phyloP scores from a whole-genome alignment of 345 rosid genomes.

The Salix brachista region DNA sequence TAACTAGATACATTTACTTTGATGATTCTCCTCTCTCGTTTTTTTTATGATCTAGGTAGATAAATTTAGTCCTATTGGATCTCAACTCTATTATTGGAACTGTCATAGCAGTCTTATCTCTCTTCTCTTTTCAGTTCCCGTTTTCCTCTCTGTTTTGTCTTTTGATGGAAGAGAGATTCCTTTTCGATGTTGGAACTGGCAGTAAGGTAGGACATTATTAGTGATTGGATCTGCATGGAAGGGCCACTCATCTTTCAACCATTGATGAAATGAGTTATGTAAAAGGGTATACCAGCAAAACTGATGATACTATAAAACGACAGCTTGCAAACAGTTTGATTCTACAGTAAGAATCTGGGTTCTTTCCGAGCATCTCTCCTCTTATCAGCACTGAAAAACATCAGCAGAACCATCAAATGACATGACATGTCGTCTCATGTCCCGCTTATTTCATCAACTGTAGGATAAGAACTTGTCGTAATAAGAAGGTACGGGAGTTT shows the following conservation, averaged over 20 bases:
- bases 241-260: conserved; percentile 23
- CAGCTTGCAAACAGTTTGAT: neutral
- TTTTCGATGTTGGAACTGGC: conserved; percentile 30
- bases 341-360: conserved; percentile 8
- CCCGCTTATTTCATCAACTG: neutral
- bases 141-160: conserved; percentile 37
- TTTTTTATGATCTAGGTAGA: neutral
- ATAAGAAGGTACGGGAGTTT: neutral
- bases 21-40: neutral
- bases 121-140: conserved; percentile 14
- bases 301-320: neutral
- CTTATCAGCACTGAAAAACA: neutral
- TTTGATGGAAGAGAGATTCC: conserved; percentile 51
- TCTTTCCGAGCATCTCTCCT: neutral
- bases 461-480: neutral
- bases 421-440: neutral
- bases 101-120: conserved; percentile 9
- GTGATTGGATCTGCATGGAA: conserved; percentile 47
- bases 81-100: conserved; percentile 34
- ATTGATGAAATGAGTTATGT: neutral
- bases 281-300: neutral
- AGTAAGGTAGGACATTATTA: conserved; percentile 16
- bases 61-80: conserved; percentile 25
- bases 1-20: neutral
- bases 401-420: neutral